These are phyloP conservation scores for Fallopia convolvulus DNA, from an alignment of 148 eudicot species.

Conservation along the genomic window DNA sequence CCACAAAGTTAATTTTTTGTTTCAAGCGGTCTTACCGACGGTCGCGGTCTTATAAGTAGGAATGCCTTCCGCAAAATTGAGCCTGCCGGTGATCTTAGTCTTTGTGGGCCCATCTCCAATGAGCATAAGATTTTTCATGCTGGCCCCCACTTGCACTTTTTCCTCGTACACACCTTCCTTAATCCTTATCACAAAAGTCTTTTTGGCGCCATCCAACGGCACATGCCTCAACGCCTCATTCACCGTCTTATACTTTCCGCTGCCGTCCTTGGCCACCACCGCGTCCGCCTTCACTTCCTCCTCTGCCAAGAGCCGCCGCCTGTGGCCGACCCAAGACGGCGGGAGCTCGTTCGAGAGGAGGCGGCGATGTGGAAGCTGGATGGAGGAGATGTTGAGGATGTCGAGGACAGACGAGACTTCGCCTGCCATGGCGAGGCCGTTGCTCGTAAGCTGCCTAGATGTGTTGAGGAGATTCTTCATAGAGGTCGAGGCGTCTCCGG, in stretches of 20 bases:
- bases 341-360: neutral
- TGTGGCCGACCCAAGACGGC: neutral
- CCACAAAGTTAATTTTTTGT: too few relatives aligned
- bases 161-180: conserved; percentile 58
- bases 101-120: conserved; percentile 59
- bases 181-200: conserved; percentile 38
- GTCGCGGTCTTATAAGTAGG: conserved; percentile 40
- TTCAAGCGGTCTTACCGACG: conserved; percentile 25
- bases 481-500: conserved; percentile 29
- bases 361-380: neutral
- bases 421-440: conserved; percentile 23
- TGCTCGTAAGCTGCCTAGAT: conserved; percentile 21
- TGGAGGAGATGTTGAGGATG: neutral
- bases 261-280: conserved; percentile 33
- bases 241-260: conserved; percentile 31
- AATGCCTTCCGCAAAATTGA: conserved; percentile 36
- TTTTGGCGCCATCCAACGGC: conserved; percentile 20
- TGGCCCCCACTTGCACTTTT: conserved; percentile 25
- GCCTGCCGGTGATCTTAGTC: conserved; percentile 47
- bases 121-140: conserved; percentile 34
- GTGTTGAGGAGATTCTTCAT: conserved; percentile 23
- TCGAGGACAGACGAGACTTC: conserved; percentile 14
- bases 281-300: conserved; percentile 15
- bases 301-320: conserved; percentile 10
- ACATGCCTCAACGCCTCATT: conserved; percentile 19